These are phyloP conservation scores for Glonium stellatum DNA, from an alignment of 495 filamentous ascomycete genomes.

Conservation along the genomic window DNA sequence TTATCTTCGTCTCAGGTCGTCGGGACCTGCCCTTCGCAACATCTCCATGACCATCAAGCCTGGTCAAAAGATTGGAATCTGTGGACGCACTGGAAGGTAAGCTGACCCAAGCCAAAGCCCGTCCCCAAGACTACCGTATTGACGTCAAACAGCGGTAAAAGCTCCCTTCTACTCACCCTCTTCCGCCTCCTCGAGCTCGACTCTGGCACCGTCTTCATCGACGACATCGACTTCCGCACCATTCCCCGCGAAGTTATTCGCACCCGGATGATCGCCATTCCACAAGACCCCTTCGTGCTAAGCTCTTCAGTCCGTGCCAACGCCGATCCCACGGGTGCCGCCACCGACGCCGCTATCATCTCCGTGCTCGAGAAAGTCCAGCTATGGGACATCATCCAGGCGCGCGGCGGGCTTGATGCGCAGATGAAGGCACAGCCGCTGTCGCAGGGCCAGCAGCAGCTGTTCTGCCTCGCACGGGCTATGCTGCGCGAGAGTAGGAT, in stretches of 20 bases:
- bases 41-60: constrained; percentile 45
- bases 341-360: constrained; percentile 4
- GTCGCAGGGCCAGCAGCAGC: constrained; percentile 55
- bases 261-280: constrained; percentile 51
- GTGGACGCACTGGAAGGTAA: constrained; percentile 50
- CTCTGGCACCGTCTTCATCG: constrained; percentile 47
- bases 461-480: constrained; percentile 52
- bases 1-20: neutral
- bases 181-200: constrained; percentile 50
- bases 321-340: neutral
- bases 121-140: constrained; percentile 42
- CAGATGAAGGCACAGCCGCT: constrained; percentile 36
- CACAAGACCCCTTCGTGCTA: constrained; percentile 58
- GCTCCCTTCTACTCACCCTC: constrained; percentile 50
- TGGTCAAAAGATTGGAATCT: constrained; percentile 51
- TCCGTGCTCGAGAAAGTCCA: constrained; percentile 4
- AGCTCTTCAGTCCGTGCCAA: constrained; percentile 29
- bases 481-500: constrained; percentile 50
- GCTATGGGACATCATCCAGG: constrained; percentile 11
- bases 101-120: constrained; percentile 58
- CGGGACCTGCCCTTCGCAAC: constrained; percentile 38
- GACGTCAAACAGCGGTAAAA: constrained; percentile 46
- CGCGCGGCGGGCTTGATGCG: constrained; percentile 8
- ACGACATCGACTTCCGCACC: constrained; percentile 44
- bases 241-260: constrained; percentile 52